phyloP scores from a whole-genome alignment of 192 early-diverging fungal genomes.

The Umbelopsis ramanniana region DNA sequence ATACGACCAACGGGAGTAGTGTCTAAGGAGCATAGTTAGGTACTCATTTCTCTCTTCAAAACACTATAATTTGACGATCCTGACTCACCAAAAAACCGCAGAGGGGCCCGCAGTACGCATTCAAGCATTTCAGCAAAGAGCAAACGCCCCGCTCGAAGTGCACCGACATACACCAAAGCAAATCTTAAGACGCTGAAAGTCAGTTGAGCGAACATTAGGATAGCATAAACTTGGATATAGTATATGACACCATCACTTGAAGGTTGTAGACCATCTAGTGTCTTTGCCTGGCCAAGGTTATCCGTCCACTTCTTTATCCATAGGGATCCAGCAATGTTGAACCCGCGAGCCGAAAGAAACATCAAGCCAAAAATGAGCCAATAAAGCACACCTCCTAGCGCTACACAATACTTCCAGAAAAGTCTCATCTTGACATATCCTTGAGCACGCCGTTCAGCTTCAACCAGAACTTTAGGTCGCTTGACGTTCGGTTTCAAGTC shows the following conservation, averaged over 20 bases:
- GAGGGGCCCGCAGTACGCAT: conserved; percentile 62
- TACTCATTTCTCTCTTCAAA: neutral
- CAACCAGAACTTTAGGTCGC: conserved; percentile 60
- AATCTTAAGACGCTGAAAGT: conserved; percentile 45
- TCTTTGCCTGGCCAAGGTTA: conserved; percentile 17
- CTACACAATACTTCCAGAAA: conserved; percentile 72
- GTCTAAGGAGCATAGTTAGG: conserved; percentile 28
- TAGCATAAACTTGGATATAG: conserved; percentile 55
- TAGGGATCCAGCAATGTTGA: conserved; percentile 43
- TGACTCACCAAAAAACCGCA: conserved; percentile 68
- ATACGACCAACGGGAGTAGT: conserved; percentile 81
- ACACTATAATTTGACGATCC: neutral
- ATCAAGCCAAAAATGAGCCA: conserved; percentile 55
- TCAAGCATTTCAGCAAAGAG: conserved; percentile 61
- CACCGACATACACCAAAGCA: conserved; percentile 48
- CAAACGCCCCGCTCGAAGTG: conserved; percentile 54
- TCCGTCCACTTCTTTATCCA: conserved; percentile 54
- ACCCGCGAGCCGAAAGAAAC: conserved; percentile 39
- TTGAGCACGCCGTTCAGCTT: conserved; percentile 76
- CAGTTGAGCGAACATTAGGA: conserved; percentile 48
- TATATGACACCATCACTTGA: conserved; percentile 28
- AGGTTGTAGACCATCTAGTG: neutral
- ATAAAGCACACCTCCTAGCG: conserved; percentile 56
- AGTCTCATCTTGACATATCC: conserved; percentile 77
- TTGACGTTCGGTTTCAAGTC: conserved; percentile 27